Evolutionary conservation across 163 green algal species (phyloP).

Genomic region (Volvox carteri): DNA sequence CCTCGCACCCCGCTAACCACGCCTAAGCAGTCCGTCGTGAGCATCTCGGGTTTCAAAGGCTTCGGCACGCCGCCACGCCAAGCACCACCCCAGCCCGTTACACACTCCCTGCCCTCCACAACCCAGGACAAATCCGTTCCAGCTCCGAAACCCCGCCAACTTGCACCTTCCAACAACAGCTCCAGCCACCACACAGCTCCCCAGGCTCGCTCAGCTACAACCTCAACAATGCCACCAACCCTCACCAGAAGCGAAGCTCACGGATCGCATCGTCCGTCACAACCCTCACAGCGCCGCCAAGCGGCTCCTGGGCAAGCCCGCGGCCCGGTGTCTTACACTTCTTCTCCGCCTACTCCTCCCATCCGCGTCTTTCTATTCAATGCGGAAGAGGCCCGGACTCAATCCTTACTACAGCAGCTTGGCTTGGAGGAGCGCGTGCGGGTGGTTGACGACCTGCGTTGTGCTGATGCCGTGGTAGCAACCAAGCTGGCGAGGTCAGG

Average conservation of each 20-base stretch:
- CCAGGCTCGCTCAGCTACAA: too few species aligned
- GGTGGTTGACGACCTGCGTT: slow-evolving; percentile 27
- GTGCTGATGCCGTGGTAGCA: slow-evolving; percentile 17
- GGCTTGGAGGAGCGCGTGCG: slow-evolving; percentile 43
- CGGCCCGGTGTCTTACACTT: too few species aligned
- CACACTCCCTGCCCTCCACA: neutral
- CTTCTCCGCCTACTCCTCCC: too few species aligned
- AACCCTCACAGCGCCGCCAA: too few species aligned
- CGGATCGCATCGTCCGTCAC: too few species aligned
- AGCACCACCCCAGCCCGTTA: neutral
- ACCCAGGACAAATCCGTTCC: neutral
- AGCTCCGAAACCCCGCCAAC: too few species aligned
- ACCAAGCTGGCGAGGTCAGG: slow-evolving; percentile 28
- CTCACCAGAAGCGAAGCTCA: too few species aligned
- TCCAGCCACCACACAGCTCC: neutral
- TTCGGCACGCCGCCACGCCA: slow-evolving; percentile 22
- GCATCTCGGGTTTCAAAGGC: slow-evolving; percentile 30
- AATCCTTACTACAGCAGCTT: slow-evolving; percentile 24
- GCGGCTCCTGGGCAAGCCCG: too few species aligned
- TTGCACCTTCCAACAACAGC: neutral
- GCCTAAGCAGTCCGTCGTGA: neutral
- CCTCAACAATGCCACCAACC: too few species aligned
- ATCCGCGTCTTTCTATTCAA: slow-evolving; percentile 58
- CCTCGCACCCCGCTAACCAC: neutral
- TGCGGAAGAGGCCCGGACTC: slow-evolving; percentile 39